Evolutionary conservation across 345 rosid genomes (phyloP).

Genomic region (Moricandia arvensis): DNA sequence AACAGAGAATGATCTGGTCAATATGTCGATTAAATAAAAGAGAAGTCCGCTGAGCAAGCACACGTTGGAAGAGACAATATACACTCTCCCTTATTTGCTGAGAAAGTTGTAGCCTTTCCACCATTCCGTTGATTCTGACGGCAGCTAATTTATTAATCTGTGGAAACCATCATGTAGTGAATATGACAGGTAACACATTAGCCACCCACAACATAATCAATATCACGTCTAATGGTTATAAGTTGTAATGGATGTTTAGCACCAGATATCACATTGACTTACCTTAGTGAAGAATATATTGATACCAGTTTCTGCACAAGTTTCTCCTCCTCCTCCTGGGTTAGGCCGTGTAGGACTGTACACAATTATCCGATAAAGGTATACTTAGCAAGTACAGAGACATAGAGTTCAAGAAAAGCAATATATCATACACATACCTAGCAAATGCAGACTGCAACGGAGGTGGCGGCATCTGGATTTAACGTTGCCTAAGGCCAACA

Average conservation of each 20-base stretch:
- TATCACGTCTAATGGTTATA: conserved; percentile 1
- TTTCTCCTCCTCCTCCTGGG: conserved; percentile 98
- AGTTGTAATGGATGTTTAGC: background rate
- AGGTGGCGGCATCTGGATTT: conserved; percentile 63
- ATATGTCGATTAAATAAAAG: conserved; percentile 79
- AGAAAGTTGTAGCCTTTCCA: conserved; percentile 74
- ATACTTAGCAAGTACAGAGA: background rate
- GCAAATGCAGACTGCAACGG: conserved; percentile 86
- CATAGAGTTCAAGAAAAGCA: background rate
- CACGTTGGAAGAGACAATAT: conserved; percentile 68
- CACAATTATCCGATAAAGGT: no score
- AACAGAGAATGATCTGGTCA: conserved; percentile 84
- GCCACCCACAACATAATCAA: background rate
- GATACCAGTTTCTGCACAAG: conserved; percentile 95
- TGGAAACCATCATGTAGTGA: background rate
- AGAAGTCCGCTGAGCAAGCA: conserved; percentile 59
- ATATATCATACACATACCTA: conserved; percentile 44
- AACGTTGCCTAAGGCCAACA: conserved; percentile 51
- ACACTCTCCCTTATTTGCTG: conserved; percentile 74
- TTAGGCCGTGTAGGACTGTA: conserved; percentile 88
- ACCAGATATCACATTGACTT: conserved; percentile 9
- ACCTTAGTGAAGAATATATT: conserved; percentile 88
- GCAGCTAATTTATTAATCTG: conserved; percentile 88
- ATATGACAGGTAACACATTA: conserved; percentile 1
- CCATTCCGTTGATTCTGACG: conserved; percentile 78